phyloP scores from a whole-genome alignment of 2,329 filamentous ascomycete genomes.

The Talaromyces sp. region DNA sequence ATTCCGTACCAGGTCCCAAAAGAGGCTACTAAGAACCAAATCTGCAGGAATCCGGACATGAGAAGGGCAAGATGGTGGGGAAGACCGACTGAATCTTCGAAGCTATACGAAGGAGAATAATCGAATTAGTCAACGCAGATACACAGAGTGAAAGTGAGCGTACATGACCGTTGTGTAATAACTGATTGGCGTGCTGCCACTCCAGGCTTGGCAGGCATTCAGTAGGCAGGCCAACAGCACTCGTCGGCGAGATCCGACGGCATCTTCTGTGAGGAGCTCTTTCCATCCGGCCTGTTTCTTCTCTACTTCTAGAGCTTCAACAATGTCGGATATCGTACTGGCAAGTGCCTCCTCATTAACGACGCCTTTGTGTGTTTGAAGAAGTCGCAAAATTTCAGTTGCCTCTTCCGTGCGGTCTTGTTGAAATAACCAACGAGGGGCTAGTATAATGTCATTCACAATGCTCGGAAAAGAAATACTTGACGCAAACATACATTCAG shows the following conservation, averaged over 20 bases:
- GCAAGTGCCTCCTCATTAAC: conserved; percentile 16
- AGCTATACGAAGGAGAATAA: conserved; percentile 1
- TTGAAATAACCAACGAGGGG: conserved; percentile 20
- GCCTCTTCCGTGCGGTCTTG: conserved; percentile 15
- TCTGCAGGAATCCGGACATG: conserved; percentile 23
- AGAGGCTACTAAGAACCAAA: conserved; percentile 22
- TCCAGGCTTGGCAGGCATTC: conserved; percentile 18
- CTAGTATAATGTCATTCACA: neutral
- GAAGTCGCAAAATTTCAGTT: conserved; percentile 16
- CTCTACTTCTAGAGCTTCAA: conserved; percentile 12
- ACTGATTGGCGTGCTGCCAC: conserved; percentile 23
- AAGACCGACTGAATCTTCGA: conserved; percentile 19
- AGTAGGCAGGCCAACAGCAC: conserved; percentile 14
- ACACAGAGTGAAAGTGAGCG: neutral
- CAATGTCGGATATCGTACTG: conserved; percentile 12
- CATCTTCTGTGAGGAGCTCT: conserved; percentile 14
- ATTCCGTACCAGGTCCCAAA: conserved; percentile 18
- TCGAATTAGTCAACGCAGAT: neutral
- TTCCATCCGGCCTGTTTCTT: conserved; percentile 15
- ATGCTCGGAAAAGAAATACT: no score
- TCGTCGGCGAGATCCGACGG: conserved; percentile 11
- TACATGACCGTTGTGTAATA: conserved; percentile 24
- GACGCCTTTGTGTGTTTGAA: conserved; percentile 12
- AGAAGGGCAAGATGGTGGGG: conserved; percentile 17
- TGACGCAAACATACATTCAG: conserved; percentile 15